Conservation (phyloP, 139 green algal species). For the Chloropicon primus region DNA sequence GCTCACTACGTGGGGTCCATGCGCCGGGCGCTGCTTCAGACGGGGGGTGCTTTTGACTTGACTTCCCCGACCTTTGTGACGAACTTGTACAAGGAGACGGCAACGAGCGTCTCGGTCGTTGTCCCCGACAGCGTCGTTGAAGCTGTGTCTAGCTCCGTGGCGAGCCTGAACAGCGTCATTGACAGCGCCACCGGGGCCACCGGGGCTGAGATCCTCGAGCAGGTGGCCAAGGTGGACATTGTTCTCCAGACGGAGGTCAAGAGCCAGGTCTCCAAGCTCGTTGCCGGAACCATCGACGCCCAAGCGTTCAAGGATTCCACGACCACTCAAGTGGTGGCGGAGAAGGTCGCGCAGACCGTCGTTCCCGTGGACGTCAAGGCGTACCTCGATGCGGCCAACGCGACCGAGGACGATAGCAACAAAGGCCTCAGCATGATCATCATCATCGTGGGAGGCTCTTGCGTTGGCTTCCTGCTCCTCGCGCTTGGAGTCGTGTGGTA, state of each 20-base stretch:
- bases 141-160: neutral
- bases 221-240: neutral
- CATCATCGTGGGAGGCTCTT: neutral
- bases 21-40: neutral
- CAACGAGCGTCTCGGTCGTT: neutral
- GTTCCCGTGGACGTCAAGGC: neutral
- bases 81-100: neutral
- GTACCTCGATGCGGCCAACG: neutral
- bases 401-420: neutral
- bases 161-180: neutral
- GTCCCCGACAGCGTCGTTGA: neutral
- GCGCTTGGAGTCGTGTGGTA: neutral
- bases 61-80: neutral
- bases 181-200: neutral
- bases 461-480: neutral
- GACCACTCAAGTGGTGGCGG: neutral
- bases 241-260: neutral
- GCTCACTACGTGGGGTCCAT: neutral
- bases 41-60: neutral
- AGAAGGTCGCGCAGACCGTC: neutral
- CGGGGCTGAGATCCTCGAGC: neutral
- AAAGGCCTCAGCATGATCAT: neutral
- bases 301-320: neutral
- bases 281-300: neutral
- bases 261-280: neutral